A percentile compares a stretch with the other conserved stretches of the same genome.
Conservation (phyloP, 768 basidiomycete genomes). For the Leccinum longicurvipes region DNA sequence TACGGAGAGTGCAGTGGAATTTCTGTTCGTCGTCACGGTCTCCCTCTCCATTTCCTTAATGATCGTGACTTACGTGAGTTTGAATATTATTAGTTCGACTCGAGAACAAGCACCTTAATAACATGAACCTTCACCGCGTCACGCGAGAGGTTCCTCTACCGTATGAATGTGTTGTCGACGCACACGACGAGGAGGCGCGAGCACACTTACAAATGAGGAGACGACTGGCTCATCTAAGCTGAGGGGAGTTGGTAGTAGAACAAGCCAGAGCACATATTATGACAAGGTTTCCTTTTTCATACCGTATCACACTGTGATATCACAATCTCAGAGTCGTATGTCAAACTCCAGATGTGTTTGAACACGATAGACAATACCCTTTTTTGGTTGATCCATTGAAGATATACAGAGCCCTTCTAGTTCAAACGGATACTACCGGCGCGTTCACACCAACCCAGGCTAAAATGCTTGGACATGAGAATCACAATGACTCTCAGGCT, state of each 20-base stretch:
- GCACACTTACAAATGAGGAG: conserved; percentile 9
- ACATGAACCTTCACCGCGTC: conserved; percentile 87
- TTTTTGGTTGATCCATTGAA: background rate
- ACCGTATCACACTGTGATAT: background rate
- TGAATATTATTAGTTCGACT: conserved; percentile 52
- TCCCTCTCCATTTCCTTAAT: background rate
- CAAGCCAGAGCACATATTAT: background rate
- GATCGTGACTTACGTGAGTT: background rate
- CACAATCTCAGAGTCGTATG: background rate
- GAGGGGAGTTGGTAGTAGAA: background rate
- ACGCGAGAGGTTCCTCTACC: conserved; percentile 84
- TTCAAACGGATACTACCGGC: background rate
- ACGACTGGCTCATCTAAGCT: conserved; percentile 21
- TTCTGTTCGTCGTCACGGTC: conserved; percentile 64
- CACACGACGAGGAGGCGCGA: conserved; percentile 39
- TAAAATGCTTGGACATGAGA: background rate
- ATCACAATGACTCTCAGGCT: background rate
- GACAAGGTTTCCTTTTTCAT: too few relatives aligned
- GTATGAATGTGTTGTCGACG: conserved; percentile 50
- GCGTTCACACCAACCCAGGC: background rate
- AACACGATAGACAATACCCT: background rate
- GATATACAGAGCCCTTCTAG: background rate
- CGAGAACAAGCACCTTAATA: conserved; percentile 91
- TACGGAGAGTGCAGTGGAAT: conserved; percentile 89
- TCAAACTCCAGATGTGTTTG: background rate